phyloP scores from a whole-genome alignment of 768 basidiomycete species.

The Phylloporus sp. region DNA sequence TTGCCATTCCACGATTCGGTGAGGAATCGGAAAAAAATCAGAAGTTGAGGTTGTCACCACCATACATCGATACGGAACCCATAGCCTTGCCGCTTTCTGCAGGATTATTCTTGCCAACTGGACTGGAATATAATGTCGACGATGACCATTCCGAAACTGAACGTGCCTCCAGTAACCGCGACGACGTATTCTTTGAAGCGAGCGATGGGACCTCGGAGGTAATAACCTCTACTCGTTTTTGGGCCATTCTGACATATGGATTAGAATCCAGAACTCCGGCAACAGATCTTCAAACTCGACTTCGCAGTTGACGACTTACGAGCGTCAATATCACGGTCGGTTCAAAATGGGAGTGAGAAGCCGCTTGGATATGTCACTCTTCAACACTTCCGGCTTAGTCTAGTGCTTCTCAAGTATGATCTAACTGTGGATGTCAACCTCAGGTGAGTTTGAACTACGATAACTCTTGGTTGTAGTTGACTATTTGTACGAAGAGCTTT shows the following conservation, averaged over 20 bases:
- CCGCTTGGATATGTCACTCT: conserved; percentile 76
- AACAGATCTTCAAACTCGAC: conserved; percentile 74
- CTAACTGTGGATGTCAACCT: conserved; percentile 84
- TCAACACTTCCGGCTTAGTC: conserved; percentile 70
- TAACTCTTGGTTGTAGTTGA: conserved; percentile 6
- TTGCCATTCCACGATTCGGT: conserved; percentile 82
- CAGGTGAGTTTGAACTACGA: conserved; percentile 41
- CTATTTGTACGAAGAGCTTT: conserved; percentile 50
- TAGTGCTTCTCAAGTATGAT: conserved; percentile 76
- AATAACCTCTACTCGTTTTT: conserved; percentile 9
- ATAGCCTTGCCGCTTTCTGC: conserved; percentile 49
- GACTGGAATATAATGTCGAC: conserved; percentile 68
- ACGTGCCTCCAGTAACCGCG: conserved; percentile 37
- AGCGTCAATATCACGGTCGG: conserved; percentile 73
- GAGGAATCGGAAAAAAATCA: conserved; percentile 33
- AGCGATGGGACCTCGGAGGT: conserved; percentile 59
- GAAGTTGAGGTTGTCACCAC: conserved; percentile 17
- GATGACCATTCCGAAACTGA: conserved; percentile 48
- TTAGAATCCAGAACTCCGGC: conserved; percentile 38
- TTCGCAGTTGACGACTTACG: conserved; percentile 85
- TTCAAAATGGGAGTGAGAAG: conserved; percentile 57
- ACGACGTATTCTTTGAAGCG: conserved; percentile 71
- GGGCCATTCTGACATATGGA: conserved; percentile 1
- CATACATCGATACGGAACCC: conserved; percentile 24
- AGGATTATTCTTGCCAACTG: conserved; percentile 49